Conservation (phyloP, 257 asterid species). For the Solanum appendiculatum region DNA sequence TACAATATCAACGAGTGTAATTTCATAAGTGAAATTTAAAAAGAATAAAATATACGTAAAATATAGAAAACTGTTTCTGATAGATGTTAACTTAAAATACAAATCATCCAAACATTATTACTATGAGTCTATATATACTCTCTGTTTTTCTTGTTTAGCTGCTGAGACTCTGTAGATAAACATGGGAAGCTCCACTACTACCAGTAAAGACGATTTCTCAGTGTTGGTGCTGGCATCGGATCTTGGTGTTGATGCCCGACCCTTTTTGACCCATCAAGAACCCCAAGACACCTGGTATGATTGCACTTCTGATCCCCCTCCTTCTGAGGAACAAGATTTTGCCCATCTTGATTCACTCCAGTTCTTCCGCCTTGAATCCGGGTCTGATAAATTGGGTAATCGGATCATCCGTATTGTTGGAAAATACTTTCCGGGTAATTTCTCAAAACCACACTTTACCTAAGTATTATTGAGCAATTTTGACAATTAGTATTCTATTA, state of each 20-base stretch:
- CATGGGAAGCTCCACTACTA: slow-evolving; percentile 9
- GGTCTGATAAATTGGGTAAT: slow-evolving; percentile 60
- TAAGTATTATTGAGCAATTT: neutral
- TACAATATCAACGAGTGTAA: too few species aligned
- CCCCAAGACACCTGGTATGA: slow-evolving; percentile 66
- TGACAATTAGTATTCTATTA: too few species aligned
- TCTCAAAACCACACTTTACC: neutral
- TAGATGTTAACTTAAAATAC: too few species aligned
- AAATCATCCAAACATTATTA: too few species aligned
- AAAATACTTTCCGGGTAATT: slow-evolving; percentile 79
- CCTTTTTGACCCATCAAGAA: slow-evolving; percentile 47
- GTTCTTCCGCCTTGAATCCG: slow-evolving; percentile 68
- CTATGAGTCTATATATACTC: too few species aligned
- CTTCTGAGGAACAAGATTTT: slow-evolving; percentile 49
- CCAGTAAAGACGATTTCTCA: slow-evolving; percentile 58
- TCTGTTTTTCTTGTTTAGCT: too few species aligned
- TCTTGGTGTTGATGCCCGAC: slow-evolving; percentile 78
- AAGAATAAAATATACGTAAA: too few species aligned
- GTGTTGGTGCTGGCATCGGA: slow-evolving; percentile 92
- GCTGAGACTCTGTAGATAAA: neutral
- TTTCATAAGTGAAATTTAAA: too few species aligned
- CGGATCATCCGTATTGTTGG: slow-evolving; percentile 87
- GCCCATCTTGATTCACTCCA: slow-evolving; percentile 76
- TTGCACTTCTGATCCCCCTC: slow-evolving; percentile 41
- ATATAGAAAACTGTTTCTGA: too few species aligned